These are phyloP conservation scores for Glebionis coronaria DNA, from an alignment of 129 eudicot species.

Conservation along the genomic window DNA sequence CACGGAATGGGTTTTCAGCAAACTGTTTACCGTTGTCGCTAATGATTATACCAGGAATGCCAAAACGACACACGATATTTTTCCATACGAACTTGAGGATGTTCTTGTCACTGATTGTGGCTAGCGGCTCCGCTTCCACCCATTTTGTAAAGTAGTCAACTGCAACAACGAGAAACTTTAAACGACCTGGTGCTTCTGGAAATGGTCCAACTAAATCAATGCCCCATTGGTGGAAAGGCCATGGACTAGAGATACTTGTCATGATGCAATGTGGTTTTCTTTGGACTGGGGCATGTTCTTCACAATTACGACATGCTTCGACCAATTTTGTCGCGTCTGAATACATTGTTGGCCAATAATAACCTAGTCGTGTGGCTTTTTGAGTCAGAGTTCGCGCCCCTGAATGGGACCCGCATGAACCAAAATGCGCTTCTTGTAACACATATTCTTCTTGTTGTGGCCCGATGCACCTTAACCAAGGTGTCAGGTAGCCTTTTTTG, in stretches of 20 bases:
- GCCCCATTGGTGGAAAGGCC: neutral
- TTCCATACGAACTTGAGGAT: neutral
- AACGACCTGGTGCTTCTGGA: too few relatives aligned
- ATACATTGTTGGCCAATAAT: neutral
- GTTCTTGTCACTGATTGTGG: neutral
- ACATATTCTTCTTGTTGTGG: too few relatives aligned
- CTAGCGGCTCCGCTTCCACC: neutral
- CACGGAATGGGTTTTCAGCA: neutral
- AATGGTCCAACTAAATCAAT: neutral
- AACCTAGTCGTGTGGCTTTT: neutral
- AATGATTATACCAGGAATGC: neutral
- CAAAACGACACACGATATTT: neutral
- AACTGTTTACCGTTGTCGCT: neutral
- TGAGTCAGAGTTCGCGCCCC: neutral
- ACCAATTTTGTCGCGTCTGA: neutral
- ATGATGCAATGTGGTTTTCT: neutral
- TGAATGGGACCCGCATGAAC: neutral
- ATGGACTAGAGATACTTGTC: neutral
- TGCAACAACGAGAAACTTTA: neutral
- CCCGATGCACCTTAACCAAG: too few relatives aligned
- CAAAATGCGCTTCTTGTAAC: too few relatives aligned
- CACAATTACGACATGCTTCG: neutral
- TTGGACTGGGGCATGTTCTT: neutral
- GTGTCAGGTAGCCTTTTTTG: too few relatives aligned
- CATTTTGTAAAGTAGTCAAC: neutral